These are phyloP conservation scores for Simmondsia chinensis DNA, from an alignment of 148 eudicot species.

Conservation along the genomic window DNA sequence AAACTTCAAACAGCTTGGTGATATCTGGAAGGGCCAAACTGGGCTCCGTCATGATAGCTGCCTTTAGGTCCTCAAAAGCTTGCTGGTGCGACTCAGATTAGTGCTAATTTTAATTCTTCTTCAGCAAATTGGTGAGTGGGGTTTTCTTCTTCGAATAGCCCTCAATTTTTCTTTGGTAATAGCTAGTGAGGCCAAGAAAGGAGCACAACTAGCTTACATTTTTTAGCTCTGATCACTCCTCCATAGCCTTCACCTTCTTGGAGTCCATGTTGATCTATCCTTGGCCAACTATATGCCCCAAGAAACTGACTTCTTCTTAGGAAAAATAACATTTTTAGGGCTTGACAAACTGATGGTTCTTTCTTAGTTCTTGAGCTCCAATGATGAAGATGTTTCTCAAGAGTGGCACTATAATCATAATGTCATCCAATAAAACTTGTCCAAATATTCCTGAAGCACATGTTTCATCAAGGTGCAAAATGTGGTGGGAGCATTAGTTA, in stretches of 20 bases:
- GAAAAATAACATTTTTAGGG: neutral
- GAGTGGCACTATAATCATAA: neutral
- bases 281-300: too few relatives aligned
- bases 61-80: too few relatives aligned
- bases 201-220: neutral
- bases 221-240: neutral
- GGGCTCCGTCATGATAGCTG: too few relatives aligned
- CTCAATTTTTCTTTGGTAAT: neutral
- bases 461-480: too few relatives aligned
- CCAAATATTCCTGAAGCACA: neutral
- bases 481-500: too few relatives aligned
- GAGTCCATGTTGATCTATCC: too few relatives aligned
- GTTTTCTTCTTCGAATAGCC: neutral
- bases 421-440: neutral
- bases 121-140: slow-evolving; percentile 1
- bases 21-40: neutral
- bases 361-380: neutral
- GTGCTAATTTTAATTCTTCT: neutral
- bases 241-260: neutral
- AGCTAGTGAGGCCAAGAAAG: slow-evolving; percentile 1
- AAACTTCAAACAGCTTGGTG: neutral
- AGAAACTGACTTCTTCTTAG: too few relatives aligned
- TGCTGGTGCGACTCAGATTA: neutral
- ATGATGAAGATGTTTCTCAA: neutral
- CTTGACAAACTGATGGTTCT: neutral